Percentiles rank a stretch among this genome's conserved stretches.
Conservation (phyloP, 225 moss, liverwort and hornwort species). For the Bryum argenteum region DNA sequence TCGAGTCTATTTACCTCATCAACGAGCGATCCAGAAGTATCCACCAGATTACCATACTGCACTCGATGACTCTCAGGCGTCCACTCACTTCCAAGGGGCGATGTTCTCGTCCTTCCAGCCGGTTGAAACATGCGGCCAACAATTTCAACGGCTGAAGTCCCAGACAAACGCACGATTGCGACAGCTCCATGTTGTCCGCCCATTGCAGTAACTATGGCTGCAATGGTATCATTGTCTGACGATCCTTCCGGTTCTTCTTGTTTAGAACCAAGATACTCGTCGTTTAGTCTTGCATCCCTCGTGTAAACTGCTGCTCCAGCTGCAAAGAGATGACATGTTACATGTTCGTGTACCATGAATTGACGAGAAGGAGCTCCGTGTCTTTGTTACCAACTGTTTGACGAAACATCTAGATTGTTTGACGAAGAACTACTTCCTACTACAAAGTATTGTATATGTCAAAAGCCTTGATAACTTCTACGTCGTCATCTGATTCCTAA, state of each 20-base stretch:
- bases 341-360: not conserved
- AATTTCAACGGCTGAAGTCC: conserved; percentile 73
- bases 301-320: conserved; percentile 36
- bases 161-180: conserved; percentile 92
- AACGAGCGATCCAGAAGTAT: conserved; percentile 55
- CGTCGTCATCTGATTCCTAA: not conserved
- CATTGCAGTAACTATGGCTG: conserved; percentile 85
- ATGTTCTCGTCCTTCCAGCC: conserved; percentile 37
- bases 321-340: conserved; percentile 16
- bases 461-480: not conserved
- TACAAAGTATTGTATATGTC: not conserved
- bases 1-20: conserved; percentile 72
- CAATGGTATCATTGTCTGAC: conserved; percentile 50
- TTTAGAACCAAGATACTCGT: conserved; percentile 26
- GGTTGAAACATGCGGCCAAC: conserved; percentile 70
- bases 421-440: not conserved
- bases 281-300: conserved; percentile 45
- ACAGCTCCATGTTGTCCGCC: conserved; percentile 93
- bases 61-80: conserved; percentile 79
- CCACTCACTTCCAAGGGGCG: conserved; percentile 44
- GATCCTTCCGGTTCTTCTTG: conserved; percentile 27
- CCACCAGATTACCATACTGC: conserved; percentile 81
- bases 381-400: not conserved
- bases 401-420: not conserved
- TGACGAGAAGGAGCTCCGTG: conserved; percentile 6